These are phyloP conservation scores for Fusarium azukiicola DNA, from an alignment of 2,329 filamentous ascomycete species.

Conservation along the genomic window DNA sequence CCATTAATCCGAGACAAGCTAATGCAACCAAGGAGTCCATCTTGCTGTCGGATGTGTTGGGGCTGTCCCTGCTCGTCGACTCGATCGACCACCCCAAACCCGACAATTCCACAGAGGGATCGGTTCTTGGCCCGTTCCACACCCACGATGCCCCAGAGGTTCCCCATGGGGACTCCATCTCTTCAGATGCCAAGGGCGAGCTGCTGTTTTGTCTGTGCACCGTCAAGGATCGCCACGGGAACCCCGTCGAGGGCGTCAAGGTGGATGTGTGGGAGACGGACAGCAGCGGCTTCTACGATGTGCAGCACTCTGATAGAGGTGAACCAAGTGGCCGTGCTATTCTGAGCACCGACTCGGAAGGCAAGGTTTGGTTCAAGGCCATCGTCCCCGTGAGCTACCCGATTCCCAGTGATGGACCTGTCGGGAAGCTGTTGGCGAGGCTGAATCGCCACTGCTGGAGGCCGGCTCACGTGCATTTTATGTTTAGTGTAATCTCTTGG, in stretches of 20 bases:
- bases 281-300: background rate
- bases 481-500: background rate
- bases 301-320: background rate
- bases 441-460: background rate
- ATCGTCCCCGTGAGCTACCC: background rate
- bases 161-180: background rate
- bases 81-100: constrained; percentile 4
- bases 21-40: background rate
- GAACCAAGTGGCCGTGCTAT: background rate
- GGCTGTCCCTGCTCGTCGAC: background rate
- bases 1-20: background rate
- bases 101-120: background rate
- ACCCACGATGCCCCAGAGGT: background rate
- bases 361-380: background rate
- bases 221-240: background rate
- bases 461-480: background rate
- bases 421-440: background rate
- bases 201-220: background rate
- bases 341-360: background rate
- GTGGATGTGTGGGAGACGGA: background rate
- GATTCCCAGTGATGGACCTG: background rate
- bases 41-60: background rate
- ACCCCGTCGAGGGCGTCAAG: background rate
- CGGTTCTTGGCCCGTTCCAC: background rate
- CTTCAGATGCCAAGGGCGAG: background rate